Conservation (phyloP, 2,329 filamentous ascomycete genomes). For the Botrytis porri region DNA sequence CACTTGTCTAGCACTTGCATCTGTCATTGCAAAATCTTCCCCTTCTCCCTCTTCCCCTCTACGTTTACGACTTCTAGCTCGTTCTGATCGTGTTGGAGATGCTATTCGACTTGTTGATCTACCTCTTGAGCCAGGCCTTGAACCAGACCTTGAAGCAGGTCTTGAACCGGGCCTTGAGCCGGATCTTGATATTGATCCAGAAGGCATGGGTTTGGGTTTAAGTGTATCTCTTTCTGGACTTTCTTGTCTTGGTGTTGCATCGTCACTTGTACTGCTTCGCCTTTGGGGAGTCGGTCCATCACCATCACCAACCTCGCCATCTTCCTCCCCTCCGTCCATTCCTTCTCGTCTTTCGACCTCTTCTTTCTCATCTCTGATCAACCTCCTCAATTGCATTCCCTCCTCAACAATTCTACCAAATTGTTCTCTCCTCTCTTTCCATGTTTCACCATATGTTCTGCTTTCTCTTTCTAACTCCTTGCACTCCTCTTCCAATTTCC, state of each 20-base stretch:
- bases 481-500: conserved; percentile 85
- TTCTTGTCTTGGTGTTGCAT: conserved; percentile 51
- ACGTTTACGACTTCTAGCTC: conserved; percentile 16
- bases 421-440: conserved; percentile 80
- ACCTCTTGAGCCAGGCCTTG: conserved; percentile 43
- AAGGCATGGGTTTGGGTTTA: conserved; percentile 35
- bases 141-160: conserved; percentile 39
- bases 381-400: conserved; percentile 76
- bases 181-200: conserved; percentile 40
- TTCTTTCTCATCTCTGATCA: conserved; percentile 94
- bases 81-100: conserved; percentile 38
- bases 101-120: conserved; percentile 41
- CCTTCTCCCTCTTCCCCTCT: conserved; percentile 40
- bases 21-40: conserved; percentile 60
- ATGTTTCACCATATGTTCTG: conserved; percentile 74
- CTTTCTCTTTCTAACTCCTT: conserved; percentile 82
- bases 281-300: conserved; percentile 49
- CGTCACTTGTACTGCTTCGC: conserved; percentile 46
- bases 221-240: conserved; percentile 43
- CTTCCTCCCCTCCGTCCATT: conserved; percentile 60
- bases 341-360: conserved; percentile 86
- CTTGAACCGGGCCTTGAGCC: conserved; percentile 29
- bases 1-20: conserved; percentile 45
- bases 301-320: conserved; percentile 54
- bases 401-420: conserved; percentile 89